Conservation (phyloP, 495 filamentous ascomycete species). For the Corynascus novoguineensis region DNA sequence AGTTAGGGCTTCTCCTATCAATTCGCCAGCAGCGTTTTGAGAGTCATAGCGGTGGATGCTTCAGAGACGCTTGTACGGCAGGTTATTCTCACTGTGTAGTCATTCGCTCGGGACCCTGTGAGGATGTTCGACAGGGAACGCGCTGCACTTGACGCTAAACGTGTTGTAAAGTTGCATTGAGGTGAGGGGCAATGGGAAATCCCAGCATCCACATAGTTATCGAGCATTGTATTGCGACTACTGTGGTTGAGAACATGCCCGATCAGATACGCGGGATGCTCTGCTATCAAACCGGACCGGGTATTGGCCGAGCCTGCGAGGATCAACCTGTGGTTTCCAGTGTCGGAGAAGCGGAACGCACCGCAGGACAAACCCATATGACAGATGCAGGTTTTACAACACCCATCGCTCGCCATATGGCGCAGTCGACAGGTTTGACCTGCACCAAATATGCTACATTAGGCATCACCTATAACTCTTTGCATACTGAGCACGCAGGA, state of each 20-base stretch:
- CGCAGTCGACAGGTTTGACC: not conserved
- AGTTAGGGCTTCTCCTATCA: conserved; percentile 2
- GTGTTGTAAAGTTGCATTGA: too few species aligned
- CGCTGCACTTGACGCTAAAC: too few species aligned
- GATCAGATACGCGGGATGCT: not conserved
- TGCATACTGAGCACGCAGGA: not conserved
- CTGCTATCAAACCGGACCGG: conserved; percentile 5
- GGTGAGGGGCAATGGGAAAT: too few species aligned
- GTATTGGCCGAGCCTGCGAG: not conserved
- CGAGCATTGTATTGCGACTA: not conserved
- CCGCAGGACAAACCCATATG: not conserved
- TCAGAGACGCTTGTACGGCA: not conserved
- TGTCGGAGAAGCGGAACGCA: not conserved
- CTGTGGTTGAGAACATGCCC: not conserved
- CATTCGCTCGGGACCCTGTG: not conserved
- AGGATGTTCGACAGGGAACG: too few species aligned
- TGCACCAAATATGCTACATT: not conserved
- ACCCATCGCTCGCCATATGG: too few species aligned
- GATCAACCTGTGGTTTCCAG: conserved; percentile 2
- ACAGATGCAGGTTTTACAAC: too few species aligned
- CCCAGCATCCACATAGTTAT: not conserved
- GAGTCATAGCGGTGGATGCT: not conserved
- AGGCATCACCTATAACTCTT: not conserved
- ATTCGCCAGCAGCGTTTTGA: conserved; percentile 7
- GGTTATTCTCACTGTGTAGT: not conserved